Evolutionary conservation across 2,329 filamentous ascomycete genomes (phyloP).

Genomic region (Aureobasidium sp.): DNA sequence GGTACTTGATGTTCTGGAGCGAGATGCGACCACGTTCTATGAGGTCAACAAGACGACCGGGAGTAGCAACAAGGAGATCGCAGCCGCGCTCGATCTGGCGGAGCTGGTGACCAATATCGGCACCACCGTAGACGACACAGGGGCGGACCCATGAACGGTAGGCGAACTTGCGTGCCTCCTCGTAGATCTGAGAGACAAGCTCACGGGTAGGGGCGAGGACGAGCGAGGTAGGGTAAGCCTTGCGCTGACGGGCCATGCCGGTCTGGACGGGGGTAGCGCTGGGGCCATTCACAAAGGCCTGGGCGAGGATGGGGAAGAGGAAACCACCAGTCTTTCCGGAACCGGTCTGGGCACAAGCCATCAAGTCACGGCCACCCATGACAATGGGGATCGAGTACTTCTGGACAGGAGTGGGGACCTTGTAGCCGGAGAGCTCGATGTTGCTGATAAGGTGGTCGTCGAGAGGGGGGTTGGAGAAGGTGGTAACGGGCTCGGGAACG

Average conservation of each 20-base stretch:
- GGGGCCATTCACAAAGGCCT: conserved; percentile 86
- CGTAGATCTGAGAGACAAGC: conserved; percentile 96
- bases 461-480: conserved; percentile 89
- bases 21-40: conserved; percentile 98
- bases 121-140: conserved; percentile 97
- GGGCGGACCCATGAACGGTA: conserved; percentile 99
- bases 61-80: conserved; percentile 92
- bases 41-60: conserved; percentile 92
- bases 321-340: conserved; percentile 99
- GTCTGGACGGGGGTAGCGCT: conserved; percentile 59
- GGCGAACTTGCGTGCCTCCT: conserved; percentile 94
- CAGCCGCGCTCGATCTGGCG: conserved; percentile 97
- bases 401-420: conserved; percentile 91
- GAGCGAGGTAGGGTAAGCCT: conserved; percentile 92
- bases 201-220: conserved; percentile 96
- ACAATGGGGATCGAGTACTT: conserved; percentile 99
- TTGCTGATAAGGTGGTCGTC: conserved; percentile 89
- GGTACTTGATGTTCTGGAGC: conserved; percentile 96
- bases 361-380: conserved; percentile 93
- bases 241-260: conserved; percentile 86
- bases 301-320: conserved; percentile 97
- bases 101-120: conserved; percentile 95
- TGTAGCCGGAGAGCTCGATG: conserved; percentile 91
- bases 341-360: conserved; percentile 99
- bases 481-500: conserved; percentile 82